Base-by-base conservation (phyloP, 2,329 filamentous ascomycete genomes). In the Lachnellula hyalina region DNA sequence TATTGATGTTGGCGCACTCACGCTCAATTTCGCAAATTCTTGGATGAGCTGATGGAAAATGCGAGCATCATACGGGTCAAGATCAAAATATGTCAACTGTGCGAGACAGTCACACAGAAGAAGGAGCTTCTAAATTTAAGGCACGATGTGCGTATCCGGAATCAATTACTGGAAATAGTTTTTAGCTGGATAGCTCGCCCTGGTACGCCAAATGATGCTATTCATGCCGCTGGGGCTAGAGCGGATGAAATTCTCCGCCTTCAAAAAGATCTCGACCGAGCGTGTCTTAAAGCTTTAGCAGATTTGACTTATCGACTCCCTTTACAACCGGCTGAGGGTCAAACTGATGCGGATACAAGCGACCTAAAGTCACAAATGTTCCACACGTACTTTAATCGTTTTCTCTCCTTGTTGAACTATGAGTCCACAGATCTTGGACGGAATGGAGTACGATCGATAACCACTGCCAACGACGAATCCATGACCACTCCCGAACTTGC, bases 331-430 rank as follows among this genome's bases (percentile, higher is more conserved):
- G 78, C 78, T 1, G 84, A 87, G 51, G 81, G 80, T 5, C 82
- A 85, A 60, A 83, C 77, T 12, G 85, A 88, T 69, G 83, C 81
- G 1, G 81, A 83, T 45, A 83, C 81, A 51, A 86, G 83, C 60
- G 85, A 87, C 67, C 75, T 85, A 51, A 87, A 87, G 65, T 85
- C 82, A 0, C 81, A 87, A 63, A 84, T 87, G 79, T 88, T 88
- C 64, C 83, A 86, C 58, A 83, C 80, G 6, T 88, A 88, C 67
- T 87, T 88, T 70, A 87, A 85, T 58, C 76, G 83, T 7, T 87
- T 88, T 63, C 72, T 88, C 19, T 85, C 83, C 0, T 72, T 88
- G 4, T 73, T 88, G 28, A 85, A 85, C 57, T 75, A 81, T 49
- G 82, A 86, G 52, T 69, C 76, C 0, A 63, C 72, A 1, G 77